Evolutionary conservation across 164 flowering plant species (phyloP), one percentile per base, ranked within the genome.

Genomic region (Nymphaea colorata): DNA sequence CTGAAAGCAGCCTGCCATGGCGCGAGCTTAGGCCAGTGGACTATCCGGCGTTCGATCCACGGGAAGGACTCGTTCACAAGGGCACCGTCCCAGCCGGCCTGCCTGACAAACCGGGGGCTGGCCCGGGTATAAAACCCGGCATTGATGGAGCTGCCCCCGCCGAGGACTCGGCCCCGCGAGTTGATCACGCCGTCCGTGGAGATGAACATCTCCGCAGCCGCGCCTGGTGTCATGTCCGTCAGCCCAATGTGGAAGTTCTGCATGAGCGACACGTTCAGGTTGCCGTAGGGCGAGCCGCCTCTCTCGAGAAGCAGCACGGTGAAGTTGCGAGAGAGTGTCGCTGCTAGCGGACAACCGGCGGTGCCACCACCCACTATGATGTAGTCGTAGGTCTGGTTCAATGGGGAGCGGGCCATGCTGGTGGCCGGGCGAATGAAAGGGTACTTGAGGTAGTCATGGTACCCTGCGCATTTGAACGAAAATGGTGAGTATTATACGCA

Each of bases 351-450:
- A 60, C 99, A 94, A 8, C 98, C 99, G 0, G 98, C 93, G 16
- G 99, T 91, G 67, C 99, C 99, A n/a, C 99, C 99, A 53, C 99
- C 99, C n/a, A 91, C 82, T 2, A 94, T 79, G 67, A 91, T 94
- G 76, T 94, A 94, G 69, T 94, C 99, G 64, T 78, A 91, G 1
- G 64, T 59, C 14, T 5, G 18, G 0, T 69, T 4, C 3, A 68
- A 67, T 0, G 90, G 89, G 36, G 36, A 25, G 36, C 36, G 36
- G 36, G 36, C 36, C 36, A 25, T 25, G 36, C 36, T 25, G 1
- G 36, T 25, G 36, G 36, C 36, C 1, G 36, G 36, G 36, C 36
- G 36, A 25, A 25, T 25, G 36, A 25, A 25, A 25, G 36, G 36
- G 36, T 25, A 25, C 36, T 25, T 25, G 36, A 25, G 36, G 36